phyloP scores from a whole-genome alignment of 1,284 basidiomycete species.

The Cutaneotrichosporon daszewskae region DNA sequence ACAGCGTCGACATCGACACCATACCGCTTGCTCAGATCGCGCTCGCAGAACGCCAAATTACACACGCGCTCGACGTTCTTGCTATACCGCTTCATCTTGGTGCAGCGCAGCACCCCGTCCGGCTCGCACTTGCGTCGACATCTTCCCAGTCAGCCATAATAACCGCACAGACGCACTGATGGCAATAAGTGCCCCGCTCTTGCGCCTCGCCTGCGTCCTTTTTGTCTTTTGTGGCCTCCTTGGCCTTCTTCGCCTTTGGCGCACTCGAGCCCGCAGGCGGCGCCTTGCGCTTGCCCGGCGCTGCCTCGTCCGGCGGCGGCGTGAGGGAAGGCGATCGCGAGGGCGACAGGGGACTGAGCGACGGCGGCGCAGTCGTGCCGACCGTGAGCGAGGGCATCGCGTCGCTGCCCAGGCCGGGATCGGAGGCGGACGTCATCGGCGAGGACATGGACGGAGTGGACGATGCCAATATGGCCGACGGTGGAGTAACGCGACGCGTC shows the following conservation, averaged over 20 bases:
- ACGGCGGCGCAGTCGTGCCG: neutral
- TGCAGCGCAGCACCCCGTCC: conserved; percentile 27
- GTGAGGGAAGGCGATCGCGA: neutral
- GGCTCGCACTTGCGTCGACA: conserved; percentile 15
- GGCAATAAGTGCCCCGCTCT: conserved; percentile 27
- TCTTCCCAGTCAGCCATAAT: conserved; percentile 4
- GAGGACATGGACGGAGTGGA: conserved; percentile 1
- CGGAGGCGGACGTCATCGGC: conserved; percentile 5
- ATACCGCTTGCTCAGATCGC: conserved; percentile 27
- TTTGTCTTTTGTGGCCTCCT: neutral
- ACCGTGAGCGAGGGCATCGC: conserved; percentile 6
- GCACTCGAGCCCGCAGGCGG: conserved; percentile 2
- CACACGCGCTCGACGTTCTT: conserved; percentile 20
- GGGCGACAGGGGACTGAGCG: neutral
- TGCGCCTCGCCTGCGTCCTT: conserved; percentile 3
- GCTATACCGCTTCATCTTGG: conserved; percentile 19
- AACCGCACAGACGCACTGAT: conserved; percentile 21
- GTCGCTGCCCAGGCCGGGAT: conserved; percentile 3
- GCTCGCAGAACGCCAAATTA: conserved; percentile 30
- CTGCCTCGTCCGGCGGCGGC: neutral
- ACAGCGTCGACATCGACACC: conserved; percentile 12
- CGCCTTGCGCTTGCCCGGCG: neutral
- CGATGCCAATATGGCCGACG: neutral
- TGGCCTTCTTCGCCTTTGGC: conserved; percentile 3
- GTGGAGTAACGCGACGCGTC: conserved; percentile 8